Evolutionary conservation across 208 protist genomes (phyloP), one percentile per base, ranked within the genome.

Genomic region (Trichomonas vaginalis): DNA sequence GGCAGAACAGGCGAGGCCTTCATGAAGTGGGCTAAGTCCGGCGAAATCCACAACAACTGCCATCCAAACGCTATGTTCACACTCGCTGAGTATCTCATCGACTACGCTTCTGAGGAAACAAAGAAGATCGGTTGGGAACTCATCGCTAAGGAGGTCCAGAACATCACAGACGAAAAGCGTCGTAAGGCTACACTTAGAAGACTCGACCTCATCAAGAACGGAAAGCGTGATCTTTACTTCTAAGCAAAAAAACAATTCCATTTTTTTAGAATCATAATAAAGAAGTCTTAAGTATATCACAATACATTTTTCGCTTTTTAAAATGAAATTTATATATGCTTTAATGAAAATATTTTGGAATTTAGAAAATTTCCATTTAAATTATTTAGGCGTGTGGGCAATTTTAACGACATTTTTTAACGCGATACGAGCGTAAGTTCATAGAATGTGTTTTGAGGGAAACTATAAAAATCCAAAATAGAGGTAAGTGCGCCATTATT

Each of bases 1-100:
- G 96, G 96, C 32, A 79, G 97, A 42, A 97, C 97, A 61, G 96
- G 96, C 46, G 96, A 97, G 88, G 86, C 82, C 27, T 97, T 97
- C 96, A 97, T 97, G 97, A 96, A 96, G 49, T 97, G 96, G 62
- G 97, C 97, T 37, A 97, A 97, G 86, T 37, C 48, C 51, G 95
- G 95, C 79, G 86, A 92, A 51, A 97, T 97, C 51, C 96, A 97
- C 32, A 96, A 97, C 88, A 96, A 96, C 95, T 97, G 97, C 62
- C 97, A 97, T 61, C 97, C 97, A 45, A 97, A 97, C 80, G 83
- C 61, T 14, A 88, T 97, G 21, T 95, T 96, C 23, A 97, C 96
- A 49, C 82, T 97, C 0, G 46, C 95, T 46, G 95, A 96, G 37
- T 96, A 95, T 47, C 21, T 96, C 37, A 95, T 88, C 42, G 95